phyloP scores from a whole-genome alignment of 495 filamentous ascomycete genomes.

The Penicillium canariense region DNA sequence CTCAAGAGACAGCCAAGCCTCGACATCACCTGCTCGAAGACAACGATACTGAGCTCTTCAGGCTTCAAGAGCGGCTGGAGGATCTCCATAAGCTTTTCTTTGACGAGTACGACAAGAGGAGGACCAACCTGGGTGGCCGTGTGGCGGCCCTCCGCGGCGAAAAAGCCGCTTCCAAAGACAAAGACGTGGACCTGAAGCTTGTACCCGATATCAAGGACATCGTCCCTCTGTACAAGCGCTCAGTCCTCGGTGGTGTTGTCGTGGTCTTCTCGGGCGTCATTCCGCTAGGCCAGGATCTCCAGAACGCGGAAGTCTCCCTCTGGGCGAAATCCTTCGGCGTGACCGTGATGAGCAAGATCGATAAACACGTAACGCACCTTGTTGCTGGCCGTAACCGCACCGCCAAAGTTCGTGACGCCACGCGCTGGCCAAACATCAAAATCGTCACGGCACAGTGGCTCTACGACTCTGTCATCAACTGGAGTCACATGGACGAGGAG shows the following conservation, averaged over 20 bases:
- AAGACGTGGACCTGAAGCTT: slow-evolving; percentile 58
- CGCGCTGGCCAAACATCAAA: slow-evolving; percentile 68
- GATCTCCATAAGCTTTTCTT: slow-evolving; percentile 78
- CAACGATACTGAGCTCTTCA: slow-evolving; percentile 74
- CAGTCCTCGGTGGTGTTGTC: slow-evolving; percentile 64
- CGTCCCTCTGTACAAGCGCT: slow-evolving; percentile 73
- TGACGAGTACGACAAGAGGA: slow-evolving; percentile 66
- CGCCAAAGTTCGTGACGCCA: slow-evolving; percentile 80
- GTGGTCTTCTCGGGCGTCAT: slow-evolving; percentile 89
- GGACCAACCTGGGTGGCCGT: slow-evolving; percentile 53
- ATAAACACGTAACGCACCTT: slow-evolving; percentile 61
- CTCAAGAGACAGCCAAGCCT: slow-evolving; percentile 43
- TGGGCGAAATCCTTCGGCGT: slow-evolving; percentile 88
- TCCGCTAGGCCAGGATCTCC: slow-evolving; percentile 72
- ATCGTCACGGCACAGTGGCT: slow-evolving; percentile 93
- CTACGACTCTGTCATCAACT: slow-evolving; percentile 72
- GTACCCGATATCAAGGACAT: slow-evolving; percentile 84
- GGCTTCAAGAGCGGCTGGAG: slow-evolving; percentile 69
- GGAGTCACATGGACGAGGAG: slow-evolving; percentile 70
- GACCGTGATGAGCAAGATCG: slow-evolving; percentile 58
- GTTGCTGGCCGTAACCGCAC: slow-evolving; percentile 78
- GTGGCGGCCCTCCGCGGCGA: slow-evolving; percentile 58
- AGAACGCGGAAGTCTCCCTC: slow-evolving; percentile 75
- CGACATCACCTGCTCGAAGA: slow-evolving; percentile 82
- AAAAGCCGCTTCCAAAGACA: slow-evolving; percentile 47